Percentiles rank a stretch among this genome's conserved stretches.
Conservation (phyloP, 2,329 filamentous ascomycete species). For the Plenodomus lindquistii region DNA sequence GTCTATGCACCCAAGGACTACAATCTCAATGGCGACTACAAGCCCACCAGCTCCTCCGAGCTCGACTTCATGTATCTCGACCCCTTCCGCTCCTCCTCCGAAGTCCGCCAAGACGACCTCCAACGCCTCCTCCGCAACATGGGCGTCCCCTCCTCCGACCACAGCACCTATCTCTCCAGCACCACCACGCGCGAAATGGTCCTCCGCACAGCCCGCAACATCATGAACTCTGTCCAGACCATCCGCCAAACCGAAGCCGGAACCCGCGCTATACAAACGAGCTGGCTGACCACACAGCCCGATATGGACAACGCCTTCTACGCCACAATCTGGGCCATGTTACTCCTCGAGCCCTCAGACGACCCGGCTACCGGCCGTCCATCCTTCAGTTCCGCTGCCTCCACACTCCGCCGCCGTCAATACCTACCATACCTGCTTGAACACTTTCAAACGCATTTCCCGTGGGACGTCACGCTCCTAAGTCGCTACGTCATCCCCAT, state of each 20-base stretch:
- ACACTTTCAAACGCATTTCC: constrained; percentile 66
- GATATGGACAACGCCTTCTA: constrained; percentile 69
- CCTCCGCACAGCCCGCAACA: constrained; percentile 77
- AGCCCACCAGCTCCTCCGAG: constrained; percentile 28
- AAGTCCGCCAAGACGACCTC: constrained; percentile 66
- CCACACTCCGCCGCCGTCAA: constrained; percentile 51
- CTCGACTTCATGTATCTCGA: constrained; percentile 75
- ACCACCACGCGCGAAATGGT: constrained; percentile 70
- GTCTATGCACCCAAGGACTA: constrained; percentile 65
- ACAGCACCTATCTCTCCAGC: constrained; percentile 63
- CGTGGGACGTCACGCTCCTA: constrained; percentile 73
- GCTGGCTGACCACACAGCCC: constrained; percentile 34
- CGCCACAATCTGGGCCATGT: constrained; percentile 70
- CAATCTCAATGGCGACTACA: constrained; percentile 52
- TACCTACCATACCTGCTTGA: constrained; percentile 67
- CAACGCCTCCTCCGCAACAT: constrained; percentile 61
- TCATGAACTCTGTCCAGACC: constrained; percentile 70
- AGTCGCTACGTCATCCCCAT: constrained; percentile 69
- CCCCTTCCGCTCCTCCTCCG: constrained; percentile 71
- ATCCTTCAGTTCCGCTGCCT: constrained; percentile 14
- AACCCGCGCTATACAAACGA: constrained; percentile 22
- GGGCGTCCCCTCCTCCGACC: constrained; percentile 46
- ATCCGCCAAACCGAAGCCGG: constrained; percentile 36
- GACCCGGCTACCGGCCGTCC: constrained; percentile 22
- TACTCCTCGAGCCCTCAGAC: constrained; percentile 45